A percentile compares a stretch with the other conserved stretches of the same genome.
Conservation (phyloP, 805 yeast species). For the Kluyveromyces dobzhanskii region DNA sequence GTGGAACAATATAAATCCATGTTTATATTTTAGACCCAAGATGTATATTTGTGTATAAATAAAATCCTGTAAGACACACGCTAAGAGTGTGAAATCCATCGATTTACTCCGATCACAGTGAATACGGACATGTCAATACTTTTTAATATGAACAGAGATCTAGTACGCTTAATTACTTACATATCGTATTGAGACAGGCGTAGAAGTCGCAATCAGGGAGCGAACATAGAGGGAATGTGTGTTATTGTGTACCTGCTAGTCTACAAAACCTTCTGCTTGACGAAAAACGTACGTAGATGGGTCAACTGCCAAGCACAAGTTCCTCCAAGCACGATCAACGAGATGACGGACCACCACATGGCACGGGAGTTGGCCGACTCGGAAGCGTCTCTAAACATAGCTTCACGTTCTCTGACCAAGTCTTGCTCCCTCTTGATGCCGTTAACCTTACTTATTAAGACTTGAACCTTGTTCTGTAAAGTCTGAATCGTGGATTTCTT, state of each 20-base stretch:
- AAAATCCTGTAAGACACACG: too few relatives aligned
- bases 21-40: slow-evolving; percentile 12
- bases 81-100: too few relatives aligned
- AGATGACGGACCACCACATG: slow-evolving; percentile 66
- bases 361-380: slow-evolving; percentile 64
- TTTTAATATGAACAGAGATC: too few relatives aligned
- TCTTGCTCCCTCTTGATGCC: slow-evolving; percentile 61
- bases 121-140: too few relatives aligned
- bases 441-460: slow-evolving; percentile 45
- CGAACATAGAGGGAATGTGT: too few relatives aligned
- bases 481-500: slow-evolving; percentile 47
- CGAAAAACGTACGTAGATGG: slow-evolving; percentile 67
- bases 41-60: not conserved
- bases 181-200: too few relatives aligned
- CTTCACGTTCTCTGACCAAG: slow-evolving; percentile 67
- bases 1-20: slow-evolving; percentile 16
- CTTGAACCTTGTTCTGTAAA: slow-evolving; percentile 49
- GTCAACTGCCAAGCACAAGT: slow-evolving; percentile 70
- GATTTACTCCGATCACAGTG: too few relatives aligned
- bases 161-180: too few relatives aligned
- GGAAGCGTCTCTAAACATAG: slow-evolving; percentile 60
- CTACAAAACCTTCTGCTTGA: slow-evolving; percentile 54
- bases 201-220: too few relatives aligned
- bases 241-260: too few relatives aligned
- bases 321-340: slow-evolving; percentile 51